phyloP scores from a whole-genome alignment of 139 green algal genomes.

The Coelastrella sp. region DNA sequence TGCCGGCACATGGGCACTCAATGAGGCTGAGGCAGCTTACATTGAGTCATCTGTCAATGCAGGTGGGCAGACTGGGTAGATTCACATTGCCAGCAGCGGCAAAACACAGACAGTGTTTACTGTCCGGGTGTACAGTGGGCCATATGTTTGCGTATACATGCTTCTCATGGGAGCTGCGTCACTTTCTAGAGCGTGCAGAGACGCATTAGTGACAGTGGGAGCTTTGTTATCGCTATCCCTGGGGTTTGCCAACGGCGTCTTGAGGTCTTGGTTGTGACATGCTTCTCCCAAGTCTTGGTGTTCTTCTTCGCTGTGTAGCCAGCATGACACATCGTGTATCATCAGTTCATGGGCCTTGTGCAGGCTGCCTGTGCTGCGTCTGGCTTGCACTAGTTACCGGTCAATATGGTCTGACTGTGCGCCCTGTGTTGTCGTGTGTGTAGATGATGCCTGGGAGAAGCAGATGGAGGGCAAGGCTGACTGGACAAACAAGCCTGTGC shows the following conservation, averaged over 20 bases:
- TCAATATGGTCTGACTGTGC: neutral
- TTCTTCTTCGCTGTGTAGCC: too few relatives aligned
- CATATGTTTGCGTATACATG: too few relatives aligned
- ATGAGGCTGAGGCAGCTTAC: slow-evolving; percentile 79
- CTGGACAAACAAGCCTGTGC: slow-evolving; percentile 81
- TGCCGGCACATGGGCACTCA: slow-evolving; percentile 83
- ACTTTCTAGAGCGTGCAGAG: too few relatives aligned
- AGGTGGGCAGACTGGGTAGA: neutral
- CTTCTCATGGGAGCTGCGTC: too few relatives aligned
- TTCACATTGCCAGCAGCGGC: too few relatives aligned
- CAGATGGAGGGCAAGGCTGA: slow-evolving; percentile 72
- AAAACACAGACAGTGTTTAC: neutral
- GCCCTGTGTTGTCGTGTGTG: neutral
- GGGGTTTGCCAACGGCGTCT: too few relatives aligned
- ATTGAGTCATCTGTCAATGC: slow-evolving; percentile 83
- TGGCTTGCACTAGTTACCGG: neutral
- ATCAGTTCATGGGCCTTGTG: too few relatives aligned
- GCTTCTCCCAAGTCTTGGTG: too few relatives aligned
- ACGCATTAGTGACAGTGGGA: too few relatives aligned
- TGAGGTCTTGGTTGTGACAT: too few relatives aligned
- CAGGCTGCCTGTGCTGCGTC: neutral
- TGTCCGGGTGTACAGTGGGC: neutral
- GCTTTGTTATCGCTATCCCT: too few relatives aligned
- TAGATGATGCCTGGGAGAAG: slow-evolving; percentile 83
- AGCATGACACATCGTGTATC: too few relatives aligned